These are phyloP conservation scores for Umbelopsis sp. DNA, from an alignment of 192 early-diverging fungal genomes.

Conservation along the genomic window DNA sequence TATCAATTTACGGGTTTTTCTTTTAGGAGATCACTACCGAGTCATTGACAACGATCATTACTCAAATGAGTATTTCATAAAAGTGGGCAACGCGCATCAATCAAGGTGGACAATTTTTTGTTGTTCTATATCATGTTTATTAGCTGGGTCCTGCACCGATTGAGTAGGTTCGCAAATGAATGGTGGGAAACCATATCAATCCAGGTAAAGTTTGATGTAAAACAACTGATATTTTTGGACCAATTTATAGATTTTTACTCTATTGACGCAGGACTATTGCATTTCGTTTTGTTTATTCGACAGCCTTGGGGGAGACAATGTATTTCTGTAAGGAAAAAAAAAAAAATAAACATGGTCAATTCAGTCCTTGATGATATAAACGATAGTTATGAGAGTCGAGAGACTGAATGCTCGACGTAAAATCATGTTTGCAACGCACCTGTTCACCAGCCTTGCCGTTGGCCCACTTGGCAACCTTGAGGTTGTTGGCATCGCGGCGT, in stretches of 20 bases:
- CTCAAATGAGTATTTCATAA: too few relatives aligned
- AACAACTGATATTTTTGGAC: constrained; percentile 1
- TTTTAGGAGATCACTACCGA: too few relatives aligned
- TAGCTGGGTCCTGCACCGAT: constrained; percentile 6
- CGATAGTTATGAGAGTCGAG: too few relatives aligned
- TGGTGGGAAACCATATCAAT: not conserved
- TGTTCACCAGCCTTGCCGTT: constrained; percentile 78
- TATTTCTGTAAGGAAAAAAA: constrained; percentile 27
- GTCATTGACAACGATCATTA: too few relatives aligned
- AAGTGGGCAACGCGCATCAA: not conserved
- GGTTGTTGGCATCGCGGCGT: constrained; percentile 75
- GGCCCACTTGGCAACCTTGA: constrained; percentile 80
- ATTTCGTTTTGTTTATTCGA: constrained; percentile 12
- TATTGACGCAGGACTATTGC: not conserved
- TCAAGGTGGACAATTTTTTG: not conserved
- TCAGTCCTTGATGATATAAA: not conserved
- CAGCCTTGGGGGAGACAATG: constrained; percentile 20
- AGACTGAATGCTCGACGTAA: not conserved
- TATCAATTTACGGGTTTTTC: too few relatives aligned
- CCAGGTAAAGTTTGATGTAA: constrained; percentile 7
- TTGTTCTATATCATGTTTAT: constrained; percentile 21
- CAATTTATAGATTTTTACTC: not conserved
- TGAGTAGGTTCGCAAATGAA: not conserved
- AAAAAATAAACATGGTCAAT: not conserved
- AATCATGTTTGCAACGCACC: constrained; percentile 53